Base-by-base conservation (phyloP, 2,329 filamentous ascomycete genomes). In the Scedosporium minutisporum region DNA sequence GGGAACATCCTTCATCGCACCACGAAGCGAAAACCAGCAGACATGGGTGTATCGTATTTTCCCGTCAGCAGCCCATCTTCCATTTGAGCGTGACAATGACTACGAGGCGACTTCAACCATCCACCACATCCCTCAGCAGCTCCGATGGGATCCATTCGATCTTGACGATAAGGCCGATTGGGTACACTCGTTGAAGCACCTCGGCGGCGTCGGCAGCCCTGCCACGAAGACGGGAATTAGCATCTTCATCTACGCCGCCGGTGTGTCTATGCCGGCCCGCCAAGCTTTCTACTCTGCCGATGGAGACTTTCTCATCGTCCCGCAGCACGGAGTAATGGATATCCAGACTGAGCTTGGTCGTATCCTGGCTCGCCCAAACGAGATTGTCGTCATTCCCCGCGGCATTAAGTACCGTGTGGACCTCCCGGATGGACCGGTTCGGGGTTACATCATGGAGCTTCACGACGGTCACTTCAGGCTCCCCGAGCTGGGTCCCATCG, bases 281-380 rank as follows among this genome's bases (percentile, higher is more conserved):
- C 79, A 86, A 65, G 89, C 89, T 0, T 93, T 92, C 73, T 93
- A 91, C 77, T 91, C 87, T 16, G 87, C 90, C 0, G 88, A 91
- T 69, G 88, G 88, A n/a, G 88, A 91, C 71, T 83, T 89, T 67
- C 73, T 91, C 63, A 85, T 91, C 65, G 86, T 91, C 38, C 80
- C 87, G 12, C 88, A 91, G 72, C 82, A 87, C 64, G 88, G 88
- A 3, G 79, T 80, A 14, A 75, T 91, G 48, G 87, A 91, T 68
- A 87, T 91, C 64, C 82, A 86, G 70, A 91, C 88, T 0, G 88
- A 91, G 72, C 77, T 91, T 62, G 88, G 88, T 53, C 81, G 80
- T 67, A 75, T 91, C 10, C 79, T 88, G 57, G 84, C 91, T 18
- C 81, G 88, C 61, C 88, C 88, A 2, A 85, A 87, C 69, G 88